Evolutionary conservation across 192 early-diverging fungal species (phyloP).

Genomic region (Umbelopsis isabellina): DNA sequence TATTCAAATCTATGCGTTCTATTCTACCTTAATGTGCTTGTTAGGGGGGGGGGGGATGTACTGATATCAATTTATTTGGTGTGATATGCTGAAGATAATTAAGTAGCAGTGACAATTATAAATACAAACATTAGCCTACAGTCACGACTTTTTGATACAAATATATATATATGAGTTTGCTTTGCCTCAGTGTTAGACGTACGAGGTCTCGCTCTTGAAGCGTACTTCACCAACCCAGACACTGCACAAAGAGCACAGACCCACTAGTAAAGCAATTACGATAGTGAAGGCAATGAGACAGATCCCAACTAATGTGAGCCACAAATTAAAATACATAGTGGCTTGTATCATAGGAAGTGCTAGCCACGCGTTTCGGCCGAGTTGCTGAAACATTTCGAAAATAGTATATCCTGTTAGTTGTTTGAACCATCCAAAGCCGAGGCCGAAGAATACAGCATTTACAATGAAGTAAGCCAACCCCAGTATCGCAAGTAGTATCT

Average conservation of each 20-base stretch:
- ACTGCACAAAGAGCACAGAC: neutral
- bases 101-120: no score
- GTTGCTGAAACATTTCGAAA: conserved; percentile 5
- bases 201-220: no score
- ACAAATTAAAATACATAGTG: conserved; percentile 9
- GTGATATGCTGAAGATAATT: no score
- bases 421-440: conserved; percentile 18
- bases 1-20: no score
- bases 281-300: neutral
- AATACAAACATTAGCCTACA: no score
- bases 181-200: no score
- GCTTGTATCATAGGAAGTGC: neutral
- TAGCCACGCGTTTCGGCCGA: neutral
- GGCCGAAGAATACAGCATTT: neutral
- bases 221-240: no score
- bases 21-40: no score
- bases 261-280: neutral
- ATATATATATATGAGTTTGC: no score
- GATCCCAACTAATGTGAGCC: neutral
- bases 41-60: no score
- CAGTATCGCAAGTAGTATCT: neutral
- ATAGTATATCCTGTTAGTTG: conserved; percentile 5
- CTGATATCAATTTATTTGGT: no score
- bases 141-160: no score
- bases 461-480: neutral